Percentiles rank a stretch among this genome's conserved stretches.
Conservation (phyloP, 345 rosid genomes). For the Pistacia integerrima region DNA sequence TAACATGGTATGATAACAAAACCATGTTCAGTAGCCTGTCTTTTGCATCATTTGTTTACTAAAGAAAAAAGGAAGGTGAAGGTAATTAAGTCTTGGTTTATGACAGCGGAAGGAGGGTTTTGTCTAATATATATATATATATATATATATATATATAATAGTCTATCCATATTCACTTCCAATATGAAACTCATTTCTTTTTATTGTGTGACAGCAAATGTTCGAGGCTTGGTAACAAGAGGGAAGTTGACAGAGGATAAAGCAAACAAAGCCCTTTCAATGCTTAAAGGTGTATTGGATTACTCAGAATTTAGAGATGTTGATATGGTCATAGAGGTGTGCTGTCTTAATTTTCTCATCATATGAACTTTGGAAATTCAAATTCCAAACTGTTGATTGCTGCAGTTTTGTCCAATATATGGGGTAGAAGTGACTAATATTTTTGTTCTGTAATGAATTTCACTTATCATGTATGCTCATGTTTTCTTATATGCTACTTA, state of each 20-base stretch:
- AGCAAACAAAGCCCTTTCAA: constrained; percentile 74
- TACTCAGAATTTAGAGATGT: constrained; percentile 85
- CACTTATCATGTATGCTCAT: neutral
- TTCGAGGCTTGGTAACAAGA: constrained; percentile 67
- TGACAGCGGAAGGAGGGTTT: neutral
- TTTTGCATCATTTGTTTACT: neutral
- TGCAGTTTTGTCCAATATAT: neutral
- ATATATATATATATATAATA: neutral
- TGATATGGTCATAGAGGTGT: constrained; percentile 95
- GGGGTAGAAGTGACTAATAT: neutral
- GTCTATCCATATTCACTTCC: neutral
- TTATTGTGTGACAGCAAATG: constrained; percentile 56
- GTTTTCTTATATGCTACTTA: constrained; percentile 6
- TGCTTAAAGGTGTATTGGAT: constrained; percentile 79
- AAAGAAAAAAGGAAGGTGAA: neutral
- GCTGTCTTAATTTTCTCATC: constrained; percentile 12
- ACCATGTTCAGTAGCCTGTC: neutral
- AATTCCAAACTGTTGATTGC: neutral
- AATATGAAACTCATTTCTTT: constrained; percentile 5
- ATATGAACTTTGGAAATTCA: neutral
- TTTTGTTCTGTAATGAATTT: constrained; percentile 1
- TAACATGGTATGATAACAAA: neutral
- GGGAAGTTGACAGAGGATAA: constrained; percentile 65
- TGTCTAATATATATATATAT: no score
- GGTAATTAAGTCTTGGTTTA: neutral